A percentile compares a stretch with the other conserved stretches of the same genome.
Conservation (phyloP, 108 stramenopile species). For the Cyclotella distinguenda region DNA sequence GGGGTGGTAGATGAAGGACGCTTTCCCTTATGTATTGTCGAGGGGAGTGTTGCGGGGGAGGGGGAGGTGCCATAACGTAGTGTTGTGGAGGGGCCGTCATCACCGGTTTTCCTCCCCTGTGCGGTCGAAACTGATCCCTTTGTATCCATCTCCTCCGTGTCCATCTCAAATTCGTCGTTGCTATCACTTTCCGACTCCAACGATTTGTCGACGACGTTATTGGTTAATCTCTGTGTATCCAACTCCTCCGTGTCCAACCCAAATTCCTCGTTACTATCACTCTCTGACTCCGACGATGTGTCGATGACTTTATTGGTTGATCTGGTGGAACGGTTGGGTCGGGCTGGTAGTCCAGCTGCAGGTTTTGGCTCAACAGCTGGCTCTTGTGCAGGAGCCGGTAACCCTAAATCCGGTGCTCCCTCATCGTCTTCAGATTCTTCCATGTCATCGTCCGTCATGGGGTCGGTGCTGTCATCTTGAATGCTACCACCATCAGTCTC, state of each 20-base stretch:
- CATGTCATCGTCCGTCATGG: constrained; percentile 47
- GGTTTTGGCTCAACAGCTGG: constrained; percentile 28
- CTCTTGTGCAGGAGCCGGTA: constrained; percentile 25
- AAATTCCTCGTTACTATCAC: constrained; percentile 65
- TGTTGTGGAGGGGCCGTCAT: too few species aligned
- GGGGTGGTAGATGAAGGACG: too few species aligned
- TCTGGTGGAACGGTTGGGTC: constrained; percentile 28
- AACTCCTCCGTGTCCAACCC: constrained; percentile 85
- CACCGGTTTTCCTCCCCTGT: too few species aligned
- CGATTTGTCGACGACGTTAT: too few species aligned
- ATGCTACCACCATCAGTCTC: constrained; percentile 46
- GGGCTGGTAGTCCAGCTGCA: constrained; percentile 21
- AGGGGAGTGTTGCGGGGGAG: too few species aligned
- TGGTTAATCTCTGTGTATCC: too few species aligned
- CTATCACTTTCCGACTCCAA: too few species aligned
- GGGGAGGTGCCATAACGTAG: too few species aligned
- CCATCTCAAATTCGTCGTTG: too few species aligned
- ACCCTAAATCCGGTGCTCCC: constrained; percentile 23
- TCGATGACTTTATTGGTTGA: constrained; percentile 28
- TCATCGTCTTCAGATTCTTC: constrained; percentile 56
- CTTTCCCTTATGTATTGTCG: too few species aligned
- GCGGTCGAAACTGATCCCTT: too few species aligned
- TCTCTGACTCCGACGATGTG: constrained; percentile 40
- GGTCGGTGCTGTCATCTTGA: constrained; percentile 31
- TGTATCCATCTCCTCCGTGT: too few species aligned